A percentile compares a stretch with the other conserved stretches of the same genome.
Evolutionary conservation across 2,329 filamentous ascomycete genomes (phyloP).

Genomic region (Proliferodiscus dingleyae): DNA sequence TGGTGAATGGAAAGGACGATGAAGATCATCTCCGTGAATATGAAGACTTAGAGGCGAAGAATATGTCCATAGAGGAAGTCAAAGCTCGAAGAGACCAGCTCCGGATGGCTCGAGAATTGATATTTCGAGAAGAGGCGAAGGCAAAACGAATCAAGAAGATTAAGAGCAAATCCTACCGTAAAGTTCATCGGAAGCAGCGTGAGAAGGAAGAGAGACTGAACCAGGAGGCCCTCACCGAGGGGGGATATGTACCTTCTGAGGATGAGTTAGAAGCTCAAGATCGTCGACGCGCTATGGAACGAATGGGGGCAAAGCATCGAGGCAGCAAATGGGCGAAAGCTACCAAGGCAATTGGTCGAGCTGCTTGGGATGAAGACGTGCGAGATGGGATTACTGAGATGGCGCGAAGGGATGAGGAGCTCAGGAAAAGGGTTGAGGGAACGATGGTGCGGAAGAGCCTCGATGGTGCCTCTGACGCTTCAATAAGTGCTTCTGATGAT

Average conservation of each 20-base stretch:
- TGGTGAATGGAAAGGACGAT: conserved; percentile 52
- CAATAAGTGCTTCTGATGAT: conserved; percentile 53
- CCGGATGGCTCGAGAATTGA: conserved; percentile 74
- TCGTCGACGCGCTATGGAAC: conserved; percentile 58
- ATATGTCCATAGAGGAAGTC: conserved; percentile 67
- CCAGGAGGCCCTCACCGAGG: conserved; percentile 51
- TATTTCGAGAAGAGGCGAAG: conserved; percentile 83
- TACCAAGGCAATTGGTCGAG: conserved; percentile 58
- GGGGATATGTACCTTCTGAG: conserved; percentile 56
- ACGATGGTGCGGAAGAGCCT: conserved; percentile 46
- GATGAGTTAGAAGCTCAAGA: conserved; percentile 61
- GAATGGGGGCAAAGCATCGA: conserved; percentile 65
- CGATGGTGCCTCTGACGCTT: conserved; percentile 44
- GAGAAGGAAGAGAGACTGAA: conserved; percentile 55
- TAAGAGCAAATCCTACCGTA: conserved; percentile 92
- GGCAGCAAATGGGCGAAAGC: conserved; percentile 71
- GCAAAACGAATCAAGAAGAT: conserved; percentile 97
- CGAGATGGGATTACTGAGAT: conserved; percentile 59
- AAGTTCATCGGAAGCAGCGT: conserved; percentile 79
- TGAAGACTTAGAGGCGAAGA: conserved; percentile 65
- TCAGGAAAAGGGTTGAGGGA: conserved; percentile 61
- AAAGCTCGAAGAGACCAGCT: conserved; percentile 68
- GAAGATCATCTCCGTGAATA: conserved; percentile 64
- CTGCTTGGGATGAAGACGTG: conserved; percentile 67
- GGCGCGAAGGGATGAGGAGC: conserved; percentile 61